phyloP scores from a whole-genome alignment of 495 filamentous ascomycete species.

The Hyaloscypha hepaticicola region DNA sequence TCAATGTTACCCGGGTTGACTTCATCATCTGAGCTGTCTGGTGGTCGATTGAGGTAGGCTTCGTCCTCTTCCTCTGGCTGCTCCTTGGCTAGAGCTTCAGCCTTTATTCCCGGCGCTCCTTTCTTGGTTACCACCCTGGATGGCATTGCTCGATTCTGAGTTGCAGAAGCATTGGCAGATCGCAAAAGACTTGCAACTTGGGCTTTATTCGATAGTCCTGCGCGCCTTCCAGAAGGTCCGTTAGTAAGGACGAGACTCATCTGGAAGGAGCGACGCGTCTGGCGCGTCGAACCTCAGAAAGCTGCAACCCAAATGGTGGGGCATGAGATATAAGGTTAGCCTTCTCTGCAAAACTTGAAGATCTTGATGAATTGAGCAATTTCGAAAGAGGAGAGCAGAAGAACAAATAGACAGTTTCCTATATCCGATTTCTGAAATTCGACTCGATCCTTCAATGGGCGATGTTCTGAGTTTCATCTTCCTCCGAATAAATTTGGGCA shows the following conservation, averaged over 20 bases:
- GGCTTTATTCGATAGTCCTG: slow-evolving; percentile 8
- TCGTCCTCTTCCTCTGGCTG: neutral
- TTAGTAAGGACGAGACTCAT: slow-evolving; percentile 8
- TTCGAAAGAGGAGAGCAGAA: neutral
- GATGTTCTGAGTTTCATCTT: neutral
- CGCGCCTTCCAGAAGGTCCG: slow-evolving; percentile 8
- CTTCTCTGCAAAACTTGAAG: neutral
- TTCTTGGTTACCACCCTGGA: neutral
- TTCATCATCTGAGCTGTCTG: slow-evolving; percentile 18
- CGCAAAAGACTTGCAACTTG: slow-evolving; percentile 2
- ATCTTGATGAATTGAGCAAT: neutral
- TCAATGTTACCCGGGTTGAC: slow-evolving; percentile 11
- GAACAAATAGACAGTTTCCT: neutral
- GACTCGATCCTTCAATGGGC: neutral
- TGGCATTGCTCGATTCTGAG: slow-evolving; percentile 1
- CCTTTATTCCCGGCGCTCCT: neutral
- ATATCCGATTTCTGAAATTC: neutral
- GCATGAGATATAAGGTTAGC: neutral
- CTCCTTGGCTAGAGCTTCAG: neutral
- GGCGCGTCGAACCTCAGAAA: neutral
- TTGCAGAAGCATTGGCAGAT: neutral
- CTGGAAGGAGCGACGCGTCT: slow-evolving; percentile 13
- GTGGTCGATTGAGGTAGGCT: slow-evolving; percentile 12
- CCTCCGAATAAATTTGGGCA: neutral
- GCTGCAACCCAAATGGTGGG: neutral